Evolutionary conservation across 805 yeast genomes (phyloP).

Genomic region (Jamesozyma lodderae): DNA sequence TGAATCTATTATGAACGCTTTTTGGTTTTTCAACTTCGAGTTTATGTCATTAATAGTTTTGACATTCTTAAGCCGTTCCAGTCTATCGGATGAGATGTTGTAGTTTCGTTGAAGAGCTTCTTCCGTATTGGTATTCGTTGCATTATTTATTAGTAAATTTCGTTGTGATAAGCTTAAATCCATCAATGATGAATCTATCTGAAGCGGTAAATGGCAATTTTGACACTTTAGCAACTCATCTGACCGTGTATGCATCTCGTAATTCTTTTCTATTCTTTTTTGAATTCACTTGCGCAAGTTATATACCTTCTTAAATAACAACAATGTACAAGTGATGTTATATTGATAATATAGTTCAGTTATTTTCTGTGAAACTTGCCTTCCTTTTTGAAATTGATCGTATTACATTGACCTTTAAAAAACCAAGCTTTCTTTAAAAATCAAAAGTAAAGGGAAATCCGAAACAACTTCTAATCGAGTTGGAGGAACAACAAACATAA

Average conservation of each 20-base stretch:
- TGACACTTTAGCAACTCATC: constrained; percentile 30
- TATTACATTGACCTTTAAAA: no score
- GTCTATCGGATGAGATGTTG: constrained; percentile 19
- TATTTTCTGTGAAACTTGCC: no score
- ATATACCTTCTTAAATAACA: no score
- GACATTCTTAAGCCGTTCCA: constrained; percentile 13
- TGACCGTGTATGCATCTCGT: background rate
- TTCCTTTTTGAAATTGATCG: no score
- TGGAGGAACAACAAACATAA: no score
- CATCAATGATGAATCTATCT: constrained; percentile 36
- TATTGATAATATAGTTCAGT: no score
- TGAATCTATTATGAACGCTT: constrained; percentile 17
- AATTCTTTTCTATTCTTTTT: no score
- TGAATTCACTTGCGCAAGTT: no score
- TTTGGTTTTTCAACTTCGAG: constrained; percentile 14
- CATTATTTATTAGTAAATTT: constrained; percentile 31
- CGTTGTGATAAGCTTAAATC: constrained; percentile 38
- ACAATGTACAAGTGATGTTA: no score
- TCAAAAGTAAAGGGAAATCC: no score
- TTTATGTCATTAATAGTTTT: constrained; percentile 21
- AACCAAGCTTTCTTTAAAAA: no score
- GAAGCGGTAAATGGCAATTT: constrained; percentile 37
- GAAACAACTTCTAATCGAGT: no score
- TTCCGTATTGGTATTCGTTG: background rate
- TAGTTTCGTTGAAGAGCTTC: constrained; percentile 5